phyloP scores from a whole-genome alignment of 2,329 filamentous ascomycete species.

The Venturia pyrina region DNA sequence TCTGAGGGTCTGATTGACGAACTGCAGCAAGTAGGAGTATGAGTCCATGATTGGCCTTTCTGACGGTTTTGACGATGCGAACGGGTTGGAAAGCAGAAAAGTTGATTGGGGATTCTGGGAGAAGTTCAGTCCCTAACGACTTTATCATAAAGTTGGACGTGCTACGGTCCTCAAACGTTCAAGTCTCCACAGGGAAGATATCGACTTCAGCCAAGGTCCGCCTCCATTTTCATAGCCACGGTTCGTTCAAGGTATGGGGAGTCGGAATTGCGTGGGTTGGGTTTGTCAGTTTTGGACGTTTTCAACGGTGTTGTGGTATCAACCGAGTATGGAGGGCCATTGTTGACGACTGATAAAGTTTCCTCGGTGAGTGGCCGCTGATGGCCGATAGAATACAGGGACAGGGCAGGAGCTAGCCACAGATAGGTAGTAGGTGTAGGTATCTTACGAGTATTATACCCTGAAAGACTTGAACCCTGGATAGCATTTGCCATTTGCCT shows the following conservation, averaged over 20 bases:
- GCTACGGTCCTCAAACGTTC: too few species aligned
- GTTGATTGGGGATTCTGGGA: too few species aligned
- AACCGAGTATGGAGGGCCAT: not conserved
- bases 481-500: too few species aligned
- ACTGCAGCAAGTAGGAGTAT: conserved; percentile 47
- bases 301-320: not conserved
- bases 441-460: too few species aligned
- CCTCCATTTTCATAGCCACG: too few species aligned
- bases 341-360: not conserved
- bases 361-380: not conserved
- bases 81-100: not conserved
- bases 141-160: too few species aligned
- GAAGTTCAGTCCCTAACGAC: too few species aligned
- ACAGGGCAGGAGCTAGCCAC: not conserved
- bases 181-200: too few species aligned
- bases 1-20: conserved; percentile 70
- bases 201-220: too few species aligned
- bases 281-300: not conserved
- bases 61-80: not conserved
- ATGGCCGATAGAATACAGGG: not conserved
- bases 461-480: too few species aligned
- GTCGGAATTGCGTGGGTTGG: not conserved
- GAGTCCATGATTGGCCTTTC: conserved; percentile 22
- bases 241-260: too few species aligned
- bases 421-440: too few species aligned